Percentiles rank a stretch among this genome's conserved stretches.
phyloP scores from a whole-genome alignment of 139 green algal genomes.

The Nannochloris sp. region DNA sequence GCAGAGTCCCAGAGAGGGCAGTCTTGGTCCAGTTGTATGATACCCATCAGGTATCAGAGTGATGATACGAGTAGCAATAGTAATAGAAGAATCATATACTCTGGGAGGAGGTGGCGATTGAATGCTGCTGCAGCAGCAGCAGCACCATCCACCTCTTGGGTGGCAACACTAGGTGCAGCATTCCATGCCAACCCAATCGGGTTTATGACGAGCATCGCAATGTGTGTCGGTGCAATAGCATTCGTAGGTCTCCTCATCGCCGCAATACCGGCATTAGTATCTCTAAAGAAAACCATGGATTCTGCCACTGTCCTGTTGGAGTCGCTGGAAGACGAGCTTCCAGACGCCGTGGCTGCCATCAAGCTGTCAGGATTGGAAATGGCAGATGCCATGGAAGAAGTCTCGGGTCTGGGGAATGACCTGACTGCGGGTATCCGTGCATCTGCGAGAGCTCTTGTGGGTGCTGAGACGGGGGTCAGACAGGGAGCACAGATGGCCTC shows the following conservation, averaged over 20 bases:
- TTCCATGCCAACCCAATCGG: slow-evolving; percentile 16
- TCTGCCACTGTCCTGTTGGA: slow-evolving; percentile 15
- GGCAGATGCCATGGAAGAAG: slow-evolving; percentile 33
- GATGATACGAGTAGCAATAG: too few relatives aligned
- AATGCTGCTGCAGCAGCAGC: background rate
- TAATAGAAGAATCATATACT: too few relatives aligned
- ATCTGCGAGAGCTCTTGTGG: slow-evolving; percentile 17
- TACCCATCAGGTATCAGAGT: too few relatives aligned
- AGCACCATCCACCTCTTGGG: slow-evolving; percentile 2
- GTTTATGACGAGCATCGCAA: slow-evolving; percentile 8
- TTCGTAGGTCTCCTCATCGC: slow-evolving; percentile 20
- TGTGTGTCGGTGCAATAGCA: slow-evolving; percentile 10
- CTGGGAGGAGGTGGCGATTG: too few relatives aligned
- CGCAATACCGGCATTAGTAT: slow-evolving; percentile 24
- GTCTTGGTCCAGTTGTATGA: too few relatives aligned
- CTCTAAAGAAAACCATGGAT: slow-evolving; percentile 15
- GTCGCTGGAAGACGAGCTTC: slow-evolving; percentile 24
- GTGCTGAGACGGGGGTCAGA: slow-evolving; percentile 15
- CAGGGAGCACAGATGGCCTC: slow-evolving; percentile 7
- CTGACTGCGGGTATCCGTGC: slow-evolving; percentile 30
- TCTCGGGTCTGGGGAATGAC: slow-evolving; percentile 28
- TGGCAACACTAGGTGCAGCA: slow-evolving; percentile 8
- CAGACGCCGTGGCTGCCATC: slow-evolving; percentile 34
- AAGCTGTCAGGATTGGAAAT: slow-evolving; percentile 39
- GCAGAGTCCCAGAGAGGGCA: too few relatives aligned